Evolutionary conservation across 345 rosid genomes (phyloP).

Genomic region (Gynandropsis gynandra): DNA sequence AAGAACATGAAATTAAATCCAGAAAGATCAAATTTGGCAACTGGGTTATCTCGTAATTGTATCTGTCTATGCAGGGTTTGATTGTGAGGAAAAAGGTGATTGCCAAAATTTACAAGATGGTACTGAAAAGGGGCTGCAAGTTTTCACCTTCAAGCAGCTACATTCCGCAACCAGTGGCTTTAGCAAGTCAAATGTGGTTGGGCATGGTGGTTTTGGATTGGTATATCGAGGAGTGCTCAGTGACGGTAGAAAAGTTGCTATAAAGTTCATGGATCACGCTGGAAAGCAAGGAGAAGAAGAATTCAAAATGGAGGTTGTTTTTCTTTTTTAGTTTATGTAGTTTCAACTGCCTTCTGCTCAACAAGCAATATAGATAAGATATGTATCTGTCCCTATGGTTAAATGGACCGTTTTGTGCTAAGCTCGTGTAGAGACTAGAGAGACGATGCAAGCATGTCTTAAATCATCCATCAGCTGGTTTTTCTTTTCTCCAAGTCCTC

Average conservation of each 20-base stretch:
- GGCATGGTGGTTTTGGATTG: slow-evolving; percentile 78
- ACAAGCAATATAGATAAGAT: background rate
- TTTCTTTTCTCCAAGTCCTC: background rate
- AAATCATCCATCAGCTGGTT: too few relatives aligned
- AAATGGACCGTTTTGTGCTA: too few relatives aligned
- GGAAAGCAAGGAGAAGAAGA: slow-evolving; percentile 96
- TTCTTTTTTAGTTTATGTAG: slow-evolving; percentile 2
- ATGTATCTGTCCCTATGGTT: background rate
- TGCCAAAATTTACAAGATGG: slow-evolving; percentile 27
- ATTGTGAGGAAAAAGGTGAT: slow-evolving; percentile 44
- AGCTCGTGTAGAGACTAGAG: too few relatives aligned
- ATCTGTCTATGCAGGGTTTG: slow-evolving; percentile 33
- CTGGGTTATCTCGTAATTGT: background rate
- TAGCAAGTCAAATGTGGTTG: slow-evolving; percentile 85
- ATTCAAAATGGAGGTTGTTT: slow-evolving; percentile 72
- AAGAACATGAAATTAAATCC: too few relatives aligned
- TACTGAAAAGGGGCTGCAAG: slow-evolving; percentile 49
- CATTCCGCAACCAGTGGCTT: slow-evolving; percentile 84
- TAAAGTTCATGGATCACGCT: slow-evolving; percentile 74
- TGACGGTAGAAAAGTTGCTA: slow-evolving; percentile 64
- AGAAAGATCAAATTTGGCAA: too few relatives aligned
- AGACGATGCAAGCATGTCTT: too few relatives aligned
- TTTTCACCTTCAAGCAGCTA: slow-evolving; percentile 75
- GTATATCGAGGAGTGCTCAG: slow-evolving; percentile 64
- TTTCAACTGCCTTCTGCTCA: background rate